Base-by-base conservation (phyloP, 805 yeast genomes). In the Yarrowia sp. region DNA sequence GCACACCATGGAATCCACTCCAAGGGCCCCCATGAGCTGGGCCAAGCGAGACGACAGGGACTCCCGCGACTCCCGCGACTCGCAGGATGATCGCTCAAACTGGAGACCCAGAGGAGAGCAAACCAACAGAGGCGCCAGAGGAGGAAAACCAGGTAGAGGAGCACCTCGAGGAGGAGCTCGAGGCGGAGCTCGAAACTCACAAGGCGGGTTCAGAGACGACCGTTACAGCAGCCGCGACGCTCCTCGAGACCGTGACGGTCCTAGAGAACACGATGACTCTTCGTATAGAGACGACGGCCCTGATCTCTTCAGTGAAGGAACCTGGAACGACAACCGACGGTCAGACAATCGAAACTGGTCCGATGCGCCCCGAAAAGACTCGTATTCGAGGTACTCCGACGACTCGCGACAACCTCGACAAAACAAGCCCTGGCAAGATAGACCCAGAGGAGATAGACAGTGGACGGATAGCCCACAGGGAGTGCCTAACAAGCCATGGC, bases 21-120 rank as follows among this genome's bases (percentile, higher is more conserved):
- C 58, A n/a, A 42, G 58, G 33, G 43, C 42, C 18, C 58, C 58
- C 42, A 51, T 51, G 58, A 51, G 58, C 8, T 51, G 58, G 58
- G 38, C n/a, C 33, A 51, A 51, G 18, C 58, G 58, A 14, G 58
- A 51, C 35, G 58, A 51, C 33, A 18, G 43, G 58, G 43, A 35
- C 14, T 4, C 42, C 2, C 5, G 58, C 7, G 43, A 51, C 11
- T 28, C 42, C 2, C 32, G 43, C 9, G 58, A 51, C n/a, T 43
- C 58, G 58, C 28, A 22, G 5, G 28, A 22, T 15, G 58, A 36
- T 14, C 42, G 58, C 42, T n/a, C 33, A 11, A 33, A 36, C 33
- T 51, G 58, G 58, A 22, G 58, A 8, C 43, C 53, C 11, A 38
- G 39, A 31, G 11, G 38, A 10, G 53, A 47, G 28, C 38, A 31